phyloP scores from a whole-genome alignment of 2,329 filamentous ascomycete genomes.

The Meredithiella fracta region DNA sequence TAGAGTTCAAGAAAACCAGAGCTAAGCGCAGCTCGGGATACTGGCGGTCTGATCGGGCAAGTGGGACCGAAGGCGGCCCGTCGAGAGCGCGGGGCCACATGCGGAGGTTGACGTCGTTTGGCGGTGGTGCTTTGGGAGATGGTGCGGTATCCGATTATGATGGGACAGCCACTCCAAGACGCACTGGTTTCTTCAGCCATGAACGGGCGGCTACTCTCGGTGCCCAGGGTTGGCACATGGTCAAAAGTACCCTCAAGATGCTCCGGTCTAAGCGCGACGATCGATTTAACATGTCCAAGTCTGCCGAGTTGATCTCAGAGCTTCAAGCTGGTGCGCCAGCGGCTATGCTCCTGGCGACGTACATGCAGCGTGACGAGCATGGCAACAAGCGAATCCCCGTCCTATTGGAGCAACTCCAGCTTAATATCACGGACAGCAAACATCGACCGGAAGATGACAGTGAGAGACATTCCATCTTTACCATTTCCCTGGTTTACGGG shows the following conservation, averaged over 20 bases:
- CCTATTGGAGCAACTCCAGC: conserved; percentile 82
- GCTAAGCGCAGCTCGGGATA: conserved; percentile 8
- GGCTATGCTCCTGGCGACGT: conserved; percentile 84
- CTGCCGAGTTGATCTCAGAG: conserved; percentile 90
- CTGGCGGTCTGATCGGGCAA: conserved; percentile 15
- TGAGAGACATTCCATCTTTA: conserved; percentile 68
- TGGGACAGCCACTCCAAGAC: conserved; percentile 33
- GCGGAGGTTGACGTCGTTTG: conserved; percentile 48
- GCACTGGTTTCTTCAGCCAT: conserved; percentile 36
- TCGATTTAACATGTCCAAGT: conserved; percentile 84
- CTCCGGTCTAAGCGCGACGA: conserved; percentile 72
- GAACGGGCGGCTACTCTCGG: conserved; percentile 58
- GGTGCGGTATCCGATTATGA: conserved; percentile 44
- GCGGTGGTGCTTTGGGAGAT: conserved; percentile 30
- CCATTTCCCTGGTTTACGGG: conserved; percentile 87
- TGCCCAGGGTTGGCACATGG: conserved; percentile 77
- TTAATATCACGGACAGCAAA: conserved; percentile 66
- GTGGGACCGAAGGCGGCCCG: conserved; percentile 9
- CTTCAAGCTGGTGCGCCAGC: conserved; percentile 82
- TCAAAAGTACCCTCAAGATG: conserved; percentile 74
- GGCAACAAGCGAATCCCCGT: conserved; percentile 91
- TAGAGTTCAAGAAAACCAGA: conserved; percentile 26
- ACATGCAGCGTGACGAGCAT: conserved; percentile 95
- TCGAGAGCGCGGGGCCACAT: conserved; percentile 34
- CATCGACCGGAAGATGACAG: conserved; percentile 47